Evolutionary conservation across 306 rosid species (phyloP), one percentile per base, ranked within the genome.

Genomic region (Medicago ruthenica): DNA sequence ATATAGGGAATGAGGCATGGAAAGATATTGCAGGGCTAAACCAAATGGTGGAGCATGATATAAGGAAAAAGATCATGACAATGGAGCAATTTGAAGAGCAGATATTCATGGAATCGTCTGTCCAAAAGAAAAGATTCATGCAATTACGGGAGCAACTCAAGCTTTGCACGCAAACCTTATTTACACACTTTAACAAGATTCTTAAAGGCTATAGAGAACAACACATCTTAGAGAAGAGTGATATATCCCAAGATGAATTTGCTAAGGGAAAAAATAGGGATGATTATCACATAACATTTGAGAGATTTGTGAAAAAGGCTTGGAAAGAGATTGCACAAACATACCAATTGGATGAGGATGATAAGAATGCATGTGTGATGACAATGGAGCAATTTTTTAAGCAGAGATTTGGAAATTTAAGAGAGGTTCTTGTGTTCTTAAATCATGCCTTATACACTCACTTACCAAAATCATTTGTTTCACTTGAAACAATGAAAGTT

Each of bases 381-480:
- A 21, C 66, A 4, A 15, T 61, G n/a, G 63, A 71, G 31, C 34
- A 76, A 54, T 88, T 86, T 80, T 45, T 86, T 0, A 82, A 59
- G 77, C 5, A 68, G n/a, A 69, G 6, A 27, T 83, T 82, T 16
- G 39, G 4, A 0, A 37, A 8, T 11, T 55, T 86, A 4, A 14
- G 20, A 21, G 12, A 47, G 47, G 15, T 50, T 4, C 77, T 89
- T 2, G 41, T 45, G 15, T 21, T 10, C 21, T 63, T 11, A 27
- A 54, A 76, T 55, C 75, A 60, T 6, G 67, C 61, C 17, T 41
- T 87, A 44, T 80, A 15, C 37, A 86, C 86, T 2, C 90, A 88
- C 45, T 20, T 90, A 4, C 96, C 90, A 17, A 85, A 85, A 20
- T 77, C 83, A 39, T 39, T 67, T n/a, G 63, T 88, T 42, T 76